A percentile compares a stretch with the other conserved stretches of the same genome.
Evolutionary conservation across 2,329 filamentous ascomycete species (phyloP).

Genomic region (Fusarium napiforme): DNA sequence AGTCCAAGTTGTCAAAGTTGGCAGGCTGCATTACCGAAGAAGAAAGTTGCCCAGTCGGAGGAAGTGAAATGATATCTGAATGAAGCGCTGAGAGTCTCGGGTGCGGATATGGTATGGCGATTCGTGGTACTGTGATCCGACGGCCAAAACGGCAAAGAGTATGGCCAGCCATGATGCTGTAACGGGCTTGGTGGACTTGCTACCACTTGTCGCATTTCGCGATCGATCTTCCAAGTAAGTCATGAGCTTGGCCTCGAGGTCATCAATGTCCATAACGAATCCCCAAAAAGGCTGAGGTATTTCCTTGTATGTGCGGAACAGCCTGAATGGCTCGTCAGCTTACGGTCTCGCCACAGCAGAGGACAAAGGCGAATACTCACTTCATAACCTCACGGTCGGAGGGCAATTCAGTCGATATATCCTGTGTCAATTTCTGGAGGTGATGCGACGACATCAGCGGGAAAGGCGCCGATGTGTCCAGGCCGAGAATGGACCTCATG

Average conservation of each 20-base stretch:
- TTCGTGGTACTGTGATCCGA: constrained; percentile 74
- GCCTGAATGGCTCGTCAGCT: constrained; percentile 51
- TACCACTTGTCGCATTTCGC: constrained; percentile 61
- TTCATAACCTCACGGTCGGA: constrained; percentile 75
- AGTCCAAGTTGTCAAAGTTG: background rate
- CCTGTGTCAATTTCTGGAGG: constrained; percentile 67
- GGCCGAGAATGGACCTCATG: constrained; percentile 72
- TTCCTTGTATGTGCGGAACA: constrained; percentile 74
- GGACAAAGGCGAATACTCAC: constrained; percentile 53
- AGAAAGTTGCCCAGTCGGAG: constrained; percentile 72
- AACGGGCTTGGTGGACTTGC: constrained; percentile 61
- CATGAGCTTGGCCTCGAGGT: constrained; percentile 72
- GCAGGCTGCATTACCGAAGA: constrained; percentile 56
- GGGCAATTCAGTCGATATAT: constrained; percentile 70
- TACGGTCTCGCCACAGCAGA: background rate
- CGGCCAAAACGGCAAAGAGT: constrained; percentile 72
- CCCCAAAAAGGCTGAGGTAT: constrained; percentile 76
- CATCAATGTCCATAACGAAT: constrained; percentile 73
- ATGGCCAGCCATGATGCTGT: constrained; percentile 75
- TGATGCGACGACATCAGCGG: constrained; percentile 74
- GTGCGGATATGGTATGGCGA: constrained; percentile 71
- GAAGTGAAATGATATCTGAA: constrained; percentile 74
- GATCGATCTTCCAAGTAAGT: constrained; percentile 73
- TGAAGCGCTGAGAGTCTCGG: constrained; percentile 68
- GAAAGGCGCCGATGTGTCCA: constrained; percentile 74